Base-by-base conservation (phyloP, 1,284 basidiomycete genomes). In the Ustilago cynodontis region DNA sequence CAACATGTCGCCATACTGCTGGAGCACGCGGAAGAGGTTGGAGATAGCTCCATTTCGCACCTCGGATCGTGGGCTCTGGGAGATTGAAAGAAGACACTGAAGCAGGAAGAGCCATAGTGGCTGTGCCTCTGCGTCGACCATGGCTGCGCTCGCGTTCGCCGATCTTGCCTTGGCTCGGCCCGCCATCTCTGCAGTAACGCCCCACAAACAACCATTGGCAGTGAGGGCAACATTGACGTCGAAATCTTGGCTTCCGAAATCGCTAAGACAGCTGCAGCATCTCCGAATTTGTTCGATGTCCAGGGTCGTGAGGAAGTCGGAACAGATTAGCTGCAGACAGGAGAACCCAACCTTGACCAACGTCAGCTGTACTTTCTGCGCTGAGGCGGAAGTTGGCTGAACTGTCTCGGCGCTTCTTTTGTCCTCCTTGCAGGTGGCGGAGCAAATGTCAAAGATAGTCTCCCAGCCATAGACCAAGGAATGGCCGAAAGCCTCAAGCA, bases 201-300 rank as follows among this genome's bases (percentile, higher is more conserved):
- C 80, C 84, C 83, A 84, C 11, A 86, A 62, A 45, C 78, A 71
- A 14, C 78, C 82, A 47, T 81, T 82, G 14, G 84, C 82, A 0
- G 95, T 96, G 52, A 99, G 88, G 1, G 95, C 93, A 59, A 98
- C 96, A 81, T 98, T 98, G 55, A 96, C 95, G 80, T 99, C 96
- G 9, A 89, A 88, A 2, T 90, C 89, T 82, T 98, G 96, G 26
- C 91, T 90, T 28, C 95, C 94, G 85, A 97, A 99, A 67, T 92
- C 91, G 4, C 94, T 93, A 1, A 99, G 89, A 13, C 94, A 95
- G 63, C 89, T 90, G 86, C 98, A 96, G 81, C 95, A 98, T 11
- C 93, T 89, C 7, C 91, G 91, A 37, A 98, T 90, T 78, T 96
- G 92, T 31, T 91, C 90, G 0, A 91, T 90, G 2, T 92, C 92